Evolutionary conservation across 768 basidiomycete species (phyloP).

Genomic region (Leccinellum luteum): DNA sequence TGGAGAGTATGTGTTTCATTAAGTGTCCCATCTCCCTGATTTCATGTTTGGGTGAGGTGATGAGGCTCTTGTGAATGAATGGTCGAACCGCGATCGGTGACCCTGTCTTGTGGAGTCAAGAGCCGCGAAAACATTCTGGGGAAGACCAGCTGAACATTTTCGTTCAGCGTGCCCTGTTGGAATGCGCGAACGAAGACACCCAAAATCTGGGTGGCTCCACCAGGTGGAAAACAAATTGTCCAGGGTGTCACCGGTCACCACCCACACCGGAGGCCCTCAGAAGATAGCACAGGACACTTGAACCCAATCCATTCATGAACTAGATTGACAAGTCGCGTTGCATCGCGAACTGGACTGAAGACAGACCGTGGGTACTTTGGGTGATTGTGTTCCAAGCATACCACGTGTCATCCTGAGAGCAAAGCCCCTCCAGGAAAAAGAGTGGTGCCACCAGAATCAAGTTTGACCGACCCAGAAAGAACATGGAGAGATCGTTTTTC

Average conservation of each 20-base stretch:
- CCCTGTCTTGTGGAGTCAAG: slow-evolving; percentile 33
- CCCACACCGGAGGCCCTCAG: slow-evolving; percentile 38
- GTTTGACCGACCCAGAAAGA: slow-evolving; percentile 24
- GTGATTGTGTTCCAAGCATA: slow-evolving; percentile 39
- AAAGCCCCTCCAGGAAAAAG: slow-evolving; percentile 50
- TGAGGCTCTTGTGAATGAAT: slow-evolving; percentile 23
- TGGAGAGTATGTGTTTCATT: slow-evolving; percentile 39
- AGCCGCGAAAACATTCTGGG: slow-evolving; percentile 50
- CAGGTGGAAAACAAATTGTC: slow-evolving; percentile 39
- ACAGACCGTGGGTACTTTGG: slow-evolving; percentile 36
- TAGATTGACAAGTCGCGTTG: slow-evolving; percentile 32
- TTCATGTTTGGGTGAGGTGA: slow-evolving; percentile 22
- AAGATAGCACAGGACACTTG: slow-evolving; percentile 39
- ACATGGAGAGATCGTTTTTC: slow-evolving; percentile 35
- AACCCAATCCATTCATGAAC: slow-evolving; percentile 44
- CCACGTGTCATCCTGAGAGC: slow-evolving; percentile 37
- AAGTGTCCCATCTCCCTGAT: slow-evolving; percentile 35
- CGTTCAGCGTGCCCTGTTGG: slow-evolving; percentile 28
- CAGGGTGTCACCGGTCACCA: slow-evolving; percentile 42
- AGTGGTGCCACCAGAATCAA: slow-evolving; percentile 20
- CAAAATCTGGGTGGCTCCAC: slow-evolving; percentile 55
- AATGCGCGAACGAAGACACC: slow-evolving; percentile 36
- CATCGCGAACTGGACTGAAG: slow-evolving; percentile 40
- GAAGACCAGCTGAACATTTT: slow-evolving; percentile 39
- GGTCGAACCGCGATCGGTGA: slow-evolving; percentile 35